Base-by-base conservation (phyloP, 108 stramenopile species). In the Skeletonema menzelii region DNA sequence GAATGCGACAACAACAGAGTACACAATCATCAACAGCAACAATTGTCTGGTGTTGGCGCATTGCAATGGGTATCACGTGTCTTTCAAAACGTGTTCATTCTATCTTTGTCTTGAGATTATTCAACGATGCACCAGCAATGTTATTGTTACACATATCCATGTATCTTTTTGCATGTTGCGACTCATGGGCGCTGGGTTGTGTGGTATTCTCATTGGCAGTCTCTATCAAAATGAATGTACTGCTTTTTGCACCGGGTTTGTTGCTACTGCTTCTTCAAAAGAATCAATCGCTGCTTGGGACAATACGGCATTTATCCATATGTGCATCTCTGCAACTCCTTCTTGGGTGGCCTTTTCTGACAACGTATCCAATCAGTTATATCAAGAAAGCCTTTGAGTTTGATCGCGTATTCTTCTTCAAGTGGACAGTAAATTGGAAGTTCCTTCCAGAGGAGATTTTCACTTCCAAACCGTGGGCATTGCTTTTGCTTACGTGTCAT, bases 341-440 rank as follows among this genome's bases (percentile, higher is more conserved):
- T 28, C 53, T 98, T 11, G 98, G 97, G 15, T 87, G 86, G 60
- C 99, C 99, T 27, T 99, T 99, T 69, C 82, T 99, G 46, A 44
- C 72, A 31, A 84, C 88, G 0, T 87, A 91, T 82, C 97, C 99
- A 22, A 80, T 90, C 19, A 85, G 85, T 44, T 99, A 99, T 68
- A 65, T 99, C 15, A 73, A 84, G 19, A 96, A 97, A 44, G 94
- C 98, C 12, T 99, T 99, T 73, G 97, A 99, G 61, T 74, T 99
- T 34, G 95, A 96, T 69, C 93, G 99, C 8, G 93, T 97, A n/a
- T 99, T 99, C 73, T 89, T 91, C 69, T 94, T 86, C 84, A 88
- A 93, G 70, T 98, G 97, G 97, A 98, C 99, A 13, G 97, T 99
- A 19, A 99, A 99, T 89, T 97, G 88, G 82, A 94, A 94, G 72